phyloP scores from a whole-genome alignment of 2,329 filamentous ascomycete genomes.

The Dothiorella sarmentorum region DNA sequence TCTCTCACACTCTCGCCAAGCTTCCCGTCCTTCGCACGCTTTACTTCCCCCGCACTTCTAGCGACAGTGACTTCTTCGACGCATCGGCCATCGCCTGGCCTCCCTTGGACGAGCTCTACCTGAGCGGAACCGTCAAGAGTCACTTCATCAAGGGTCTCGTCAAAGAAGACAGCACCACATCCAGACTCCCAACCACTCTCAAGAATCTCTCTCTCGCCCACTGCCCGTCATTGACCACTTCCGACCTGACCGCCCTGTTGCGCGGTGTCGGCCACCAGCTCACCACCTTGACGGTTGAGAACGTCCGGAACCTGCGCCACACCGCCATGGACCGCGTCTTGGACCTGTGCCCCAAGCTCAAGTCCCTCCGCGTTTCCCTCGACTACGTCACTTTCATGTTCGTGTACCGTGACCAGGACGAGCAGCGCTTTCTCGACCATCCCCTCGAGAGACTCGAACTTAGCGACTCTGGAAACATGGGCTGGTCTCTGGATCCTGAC shows the following conservation, averaged over 20 bases:
- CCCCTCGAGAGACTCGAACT: slow-evolving; percentile 40
- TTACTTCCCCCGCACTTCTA: slow-evolving; percentile 41
- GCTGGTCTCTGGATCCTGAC: slow-evolving; percentile 21
- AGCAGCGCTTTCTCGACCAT: slow-evolving; percentile 25
- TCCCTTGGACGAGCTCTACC: slow-evolving; percentile 40
- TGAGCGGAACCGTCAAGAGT: slow-evolving; percentile 44
- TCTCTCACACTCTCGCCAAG: slow-evolving; percentile 51
- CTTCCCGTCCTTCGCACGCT: slow-evolving; percentile 46
- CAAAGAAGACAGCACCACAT: slow-evolving; percentile 25
- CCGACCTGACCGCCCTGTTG: slow-evolving; percentile 36
- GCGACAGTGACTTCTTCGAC: slow-evolving; percentile 30
- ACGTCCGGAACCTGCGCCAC: slow-evolving; percentile 39
- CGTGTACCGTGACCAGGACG: slow-evolving; percentile 26
- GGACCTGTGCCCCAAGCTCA: slow-evolving; percentile 38
- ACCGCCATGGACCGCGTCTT: slow-evolving; percentile 42
- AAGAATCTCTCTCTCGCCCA: slow-evolving; percentile 38
- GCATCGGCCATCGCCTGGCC: slow-evolving; percentile 41
- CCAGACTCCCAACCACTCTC: slow-evolving; percentile 29
- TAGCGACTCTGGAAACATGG: slow-evolving; percentile 35
- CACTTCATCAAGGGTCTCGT: slow-evolving; percentile 41
- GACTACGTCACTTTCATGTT: slow-evolving; percentile 43
- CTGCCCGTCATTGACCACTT: slow-evolving; percentile 39
- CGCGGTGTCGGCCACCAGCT: slow-evolving; percentile 31
- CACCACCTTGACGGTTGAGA: slow-evolving; percentile 37
- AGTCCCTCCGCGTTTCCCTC: slow-evolving; percentile 41